A percentile compares a stretch with the other conserved stretches of the same genome.
Evolutionary conservation across 495 filamentous ascomycete species (phyloP).

Genomic region (Haplographium delicatum): DNA sequence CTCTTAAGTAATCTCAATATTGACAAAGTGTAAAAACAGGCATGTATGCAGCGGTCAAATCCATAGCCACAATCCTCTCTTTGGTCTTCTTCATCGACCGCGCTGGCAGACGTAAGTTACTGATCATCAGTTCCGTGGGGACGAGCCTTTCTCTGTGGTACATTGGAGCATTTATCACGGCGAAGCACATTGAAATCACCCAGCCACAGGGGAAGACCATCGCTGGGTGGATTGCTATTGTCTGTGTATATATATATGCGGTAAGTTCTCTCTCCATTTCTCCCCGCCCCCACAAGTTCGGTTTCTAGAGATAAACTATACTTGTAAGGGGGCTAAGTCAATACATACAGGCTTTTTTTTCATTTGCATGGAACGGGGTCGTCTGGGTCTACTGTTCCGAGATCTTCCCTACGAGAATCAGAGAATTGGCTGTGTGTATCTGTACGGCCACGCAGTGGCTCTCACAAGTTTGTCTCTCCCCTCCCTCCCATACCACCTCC

Average conservation of each 20-base stretch:
- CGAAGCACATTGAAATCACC: slow-evolving; percentile 36
- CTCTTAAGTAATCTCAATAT: too few species aligned
- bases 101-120: slow-evolving; percentile 56
- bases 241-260: slow-evolving; percentile 61
- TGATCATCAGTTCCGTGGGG: slow-evolving; percentile 62
- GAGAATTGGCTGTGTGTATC: slow-evolving; percentile 63
- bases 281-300: too few species aligned
- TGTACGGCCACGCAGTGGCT: slow-evolving; percentile 63
- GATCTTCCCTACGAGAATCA: slow-evolving; percentile 63
- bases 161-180: slow-evolving; percentile 59
- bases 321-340: slow-evolving; percentile 28
- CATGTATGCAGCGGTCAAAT: slow-evolving; percentile 42
- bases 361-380: slow-evolving; percentile 16
- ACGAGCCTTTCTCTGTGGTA: slow-evolving; percentile 62
- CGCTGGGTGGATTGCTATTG: slow-evolving; percentile 58
- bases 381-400: slow-evolving; percentile 63
- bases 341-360: slow-evolving; percentile 8
- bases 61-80: slow-evolving; percentile 55
- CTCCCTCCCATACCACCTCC: neutral
- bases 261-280: neutral
- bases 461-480: slow-evolving; percentile 1
- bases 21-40: slow-evolving; percentile 2
- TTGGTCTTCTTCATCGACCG: slow-evolving; percentile 46
- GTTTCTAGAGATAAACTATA: too few species aligned
- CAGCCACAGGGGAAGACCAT: slow-evolving; percentile 35